phyloP scores from a whole-genome alignment of 2,329 filamentous ascomycete species.

The Ascochyta pisi region DNA sequence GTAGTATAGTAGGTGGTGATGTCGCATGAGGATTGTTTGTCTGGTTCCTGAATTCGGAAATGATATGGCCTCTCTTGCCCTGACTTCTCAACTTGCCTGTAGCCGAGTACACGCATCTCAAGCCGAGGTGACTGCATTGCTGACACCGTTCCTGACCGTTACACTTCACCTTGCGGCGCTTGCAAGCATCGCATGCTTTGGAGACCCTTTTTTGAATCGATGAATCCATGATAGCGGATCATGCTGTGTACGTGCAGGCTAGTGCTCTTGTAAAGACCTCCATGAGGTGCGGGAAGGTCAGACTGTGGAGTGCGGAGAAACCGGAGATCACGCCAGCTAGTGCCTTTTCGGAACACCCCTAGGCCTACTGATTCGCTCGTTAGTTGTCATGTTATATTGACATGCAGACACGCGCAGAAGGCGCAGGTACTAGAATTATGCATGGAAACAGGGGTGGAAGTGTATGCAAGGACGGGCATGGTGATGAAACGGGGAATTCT shows the following conservation, averaged over 20 bases:
- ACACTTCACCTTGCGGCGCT: constrained; percentile 56
- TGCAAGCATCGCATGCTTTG: constrained; percentile 57
- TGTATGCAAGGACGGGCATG: constrained; percentile 15
- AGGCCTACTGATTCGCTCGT: constrained; percentile 4
- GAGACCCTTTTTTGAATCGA: constrained; percentile 42
- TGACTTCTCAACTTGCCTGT: constrained; percentile 48
- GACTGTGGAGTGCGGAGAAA: constrained; percentile 20
- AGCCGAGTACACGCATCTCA: constrained; percentile 55
- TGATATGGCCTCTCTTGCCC: constrained; percentile 50
- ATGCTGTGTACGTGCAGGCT: constrained; percentile 23
- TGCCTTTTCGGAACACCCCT: constrained; percentile 6
- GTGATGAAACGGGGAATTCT: constrained; percentile 14
- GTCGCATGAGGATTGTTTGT: constrained; percentile 25
- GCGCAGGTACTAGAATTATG: constrained; percentile 20
- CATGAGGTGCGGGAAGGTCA: constrained; percentile 17
- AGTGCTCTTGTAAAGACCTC: constrained; percentile 12
- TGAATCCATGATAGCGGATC: constrained; percentile 35
- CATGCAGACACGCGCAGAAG: constrained; percentile 10
- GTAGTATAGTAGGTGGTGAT: constrained; percentile 36
- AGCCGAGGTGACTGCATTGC: constrained; percentile 49
- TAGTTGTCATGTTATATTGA: constrained; percentile 8
- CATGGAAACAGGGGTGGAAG: constrained; percentile 11
- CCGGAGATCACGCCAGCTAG: constrained; percentile 10
- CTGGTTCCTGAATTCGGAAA: constrained; percentile 51
- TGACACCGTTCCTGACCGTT: constrained; percentile 55